phyloP scores from a whole-genome alignment of 2,329 filamentous ascomycete species.

The Phialocephala subalpina region DNA sequence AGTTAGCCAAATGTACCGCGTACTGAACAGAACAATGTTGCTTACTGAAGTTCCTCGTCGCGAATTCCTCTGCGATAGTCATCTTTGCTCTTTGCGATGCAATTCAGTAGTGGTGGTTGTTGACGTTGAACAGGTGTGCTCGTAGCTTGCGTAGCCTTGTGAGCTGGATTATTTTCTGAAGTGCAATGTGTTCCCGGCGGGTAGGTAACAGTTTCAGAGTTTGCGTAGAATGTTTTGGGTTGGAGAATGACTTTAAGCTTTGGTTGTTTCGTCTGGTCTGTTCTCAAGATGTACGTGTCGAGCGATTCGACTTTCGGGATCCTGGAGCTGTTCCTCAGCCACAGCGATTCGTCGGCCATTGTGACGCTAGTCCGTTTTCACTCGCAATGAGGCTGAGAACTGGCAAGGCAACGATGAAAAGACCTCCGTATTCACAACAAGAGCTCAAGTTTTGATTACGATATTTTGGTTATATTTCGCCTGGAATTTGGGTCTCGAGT shows the following conservation, averaged over 20 bases:
- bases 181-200: conserved; percentile 3
- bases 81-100: conserved; percentile 56
- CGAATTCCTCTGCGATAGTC: conserved; percentile 77
- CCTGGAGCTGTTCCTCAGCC: conserved; percentile 10
- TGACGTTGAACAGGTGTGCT: conserved; percentile 6
- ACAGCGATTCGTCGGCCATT: conserved; percentile 1
- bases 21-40: conserved; percentile 28
- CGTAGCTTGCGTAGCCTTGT: conserved; percentile 8
- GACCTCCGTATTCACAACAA: background rate
- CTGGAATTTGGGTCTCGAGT: background rate
- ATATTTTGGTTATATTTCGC: background rate
- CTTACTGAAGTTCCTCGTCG: conserved; percentile 78
- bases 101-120: conserved; percentile 9
- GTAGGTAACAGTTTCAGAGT: background rate
- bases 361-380: conserved; percentile 10
- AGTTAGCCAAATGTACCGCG: conserved; percentile 33
- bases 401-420: conserved; percentile 20
- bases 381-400: conserved; percentile 9
- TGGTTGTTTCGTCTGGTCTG: conserved; percentile 10
- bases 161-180: background rate
- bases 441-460: background rate
- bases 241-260: conserved; percentile 1
- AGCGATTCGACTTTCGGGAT: conserved; percentile 6
- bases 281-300: conserved; percentile 13
- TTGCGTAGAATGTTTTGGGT: background rate